Evolutionary conservation across 306 rosid species (phyloP), one percentile per base, ranked within the genome.

Genomic region (Herpetospermum pedunculosum): DNA sequence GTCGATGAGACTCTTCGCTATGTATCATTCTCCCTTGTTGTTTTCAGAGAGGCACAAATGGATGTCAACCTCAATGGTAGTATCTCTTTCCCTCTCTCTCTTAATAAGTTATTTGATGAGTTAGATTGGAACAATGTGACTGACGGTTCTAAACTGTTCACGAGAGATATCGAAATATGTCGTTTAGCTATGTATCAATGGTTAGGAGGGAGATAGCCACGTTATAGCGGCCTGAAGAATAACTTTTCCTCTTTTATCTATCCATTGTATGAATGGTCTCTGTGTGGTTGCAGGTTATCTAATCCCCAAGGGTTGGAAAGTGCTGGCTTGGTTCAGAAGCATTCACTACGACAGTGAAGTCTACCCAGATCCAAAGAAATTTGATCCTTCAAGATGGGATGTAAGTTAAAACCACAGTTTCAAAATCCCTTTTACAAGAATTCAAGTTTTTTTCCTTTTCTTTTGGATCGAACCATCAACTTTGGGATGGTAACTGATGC

Each of bases 381-480:
- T 85, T 52, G 75, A 83, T 53, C 88, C 88, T 62, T 87, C 85
- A 2, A 81, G 85, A 84, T 83, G 87, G 87, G 82, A 83, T 72
- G 88, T 81, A 76, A 81, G 87, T 74, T 71, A 47, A 14, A 38
- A 6, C 19, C 62, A 18, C 15, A 44, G 55, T 15, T 57, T 13
- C 35, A 8, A 11, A 9, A 65, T 1, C 19, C 14, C 4, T 16
- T 25, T 44, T 54, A 49, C 30, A 46, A 68, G 5, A 32, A 37
- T 4, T 54, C 18, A 29, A 57, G 64, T 57, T 37, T n/a, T n/a
- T n/a, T n/a, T n/a, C n/a, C n/a, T n/a, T n/a, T n/a, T n/a, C n/a
- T n/a, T n/a, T n/a, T n/a, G n/a, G n/a, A n/a, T n/a, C n/a, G n/a
- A n/a, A n/a, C n/a, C n/a, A n/a, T n/a, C n/a, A n/a, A n/a, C n/a